Evolutionary conservation across 2,329 filamentous ascomycete genomes (phyloP).

Genomic region (Phoma sp.): DNA sequence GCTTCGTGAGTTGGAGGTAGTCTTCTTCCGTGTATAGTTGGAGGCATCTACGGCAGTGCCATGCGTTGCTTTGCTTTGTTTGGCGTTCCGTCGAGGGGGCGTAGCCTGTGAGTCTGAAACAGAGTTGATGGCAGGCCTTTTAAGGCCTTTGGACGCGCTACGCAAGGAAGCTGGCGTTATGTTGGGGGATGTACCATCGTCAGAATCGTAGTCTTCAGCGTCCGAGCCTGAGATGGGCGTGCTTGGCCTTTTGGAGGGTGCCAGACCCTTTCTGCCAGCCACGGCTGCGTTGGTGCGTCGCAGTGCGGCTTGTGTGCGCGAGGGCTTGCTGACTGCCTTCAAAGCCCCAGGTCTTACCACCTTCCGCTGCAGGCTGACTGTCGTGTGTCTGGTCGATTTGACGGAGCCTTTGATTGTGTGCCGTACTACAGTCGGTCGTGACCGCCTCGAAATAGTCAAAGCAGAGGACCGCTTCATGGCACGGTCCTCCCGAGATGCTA

Average conservation of each 20-base stretch:
- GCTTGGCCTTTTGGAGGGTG: slow-evolving; percentile 22
- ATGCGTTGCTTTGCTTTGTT: slow-evolving; percentile 1
- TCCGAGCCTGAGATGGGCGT: slow-evolving; percentile 22
- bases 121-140: slow-evolving; percentile 19
- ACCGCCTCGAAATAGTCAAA: slow-evolving; percentile 19
- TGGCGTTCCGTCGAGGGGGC: background rate
- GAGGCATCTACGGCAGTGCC: background rate
- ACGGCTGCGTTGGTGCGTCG: slow-evolving; percentile 16
- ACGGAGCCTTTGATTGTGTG: slow-evolving; percentile 18
- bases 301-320: slow-evolving; percentile 11
- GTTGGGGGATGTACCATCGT: slow-evolving; percentile 37
- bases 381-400: slow-evolving; percentile 30
- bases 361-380: slow-evolving; percentile 33
- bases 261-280: slow-evolving; percentile 21
- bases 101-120: slow-evolving; percentile 2
- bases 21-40: slow-evolving; percentile 15
- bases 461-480: slow-evolving; percentile 36
- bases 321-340: slow-evolving; percentile 30
- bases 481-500: slow-evolving; percentile 41
- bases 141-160: slow-evolving; percentile 35
- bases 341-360: slow-evolving; percentile 29
- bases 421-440: slow-evolving; percentile 15
- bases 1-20: slow-evolving; percentile 5
- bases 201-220: slow-evolving; percentile 19
- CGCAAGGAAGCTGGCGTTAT: slow-evolving; percentile 47